These are phyloP conservation scores for Gossypium bickii DNA, from an alignment of 345 rosid species.

Conservation along the genomic window DNA sequence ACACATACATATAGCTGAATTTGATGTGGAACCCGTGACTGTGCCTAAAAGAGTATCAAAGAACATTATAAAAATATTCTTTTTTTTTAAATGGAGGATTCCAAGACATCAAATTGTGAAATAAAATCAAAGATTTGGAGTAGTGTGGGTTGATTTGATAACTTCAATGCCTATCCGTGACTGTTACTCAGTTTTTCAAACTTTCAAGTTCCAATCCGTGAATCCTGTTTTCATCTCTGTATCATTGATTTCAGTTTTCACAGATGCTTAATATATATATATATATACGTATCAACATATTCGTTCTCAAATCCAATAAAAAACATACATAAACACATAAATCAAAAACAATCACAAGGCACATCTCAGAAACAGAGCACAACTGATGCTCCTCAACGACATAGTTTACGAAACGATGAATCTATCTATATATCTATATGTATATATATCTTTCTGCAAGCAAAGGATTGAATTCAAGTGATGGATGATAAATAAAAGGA, in stretches of 20 bases:
- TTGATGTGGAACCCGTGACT: constrained; percentile 40
- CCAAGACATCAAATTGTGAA: constrained; percentile 15
- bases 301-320: not conserved
- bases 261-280: not conserved
- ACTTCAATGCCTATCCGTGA: constrained; percentile 59
- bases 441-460: not conserved
- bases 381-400: too few relatives aligned
- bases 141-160: constrained; percentile 31
- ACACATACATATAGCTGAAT: constrained; percentile 33
- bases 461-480: not conserved
- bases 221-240: constrained; percentile 25
- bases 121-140: constrained; percentile 34
- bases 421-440: too few relatives aligned
- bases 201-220: constrained; percentile 39
- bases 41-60: constrained; percentile 7
- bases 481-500: not conserved
- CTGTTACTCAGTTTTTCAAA: constrained; percentile 13
- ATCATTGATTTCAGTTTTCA: constrained; percentile 9
- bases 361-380: not conserved
- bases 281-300: not conserved
- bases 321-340: not conserved
- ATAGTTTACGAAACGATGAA: too few relatives aligned
- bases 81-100: constrained; percentile 6
- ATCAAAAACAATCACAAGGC: not conserved
- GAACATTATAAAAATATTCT: not conserved